Base-by-base conservation (phyloP, 345 rosid species). In the Iberis pinnata region DNA sequence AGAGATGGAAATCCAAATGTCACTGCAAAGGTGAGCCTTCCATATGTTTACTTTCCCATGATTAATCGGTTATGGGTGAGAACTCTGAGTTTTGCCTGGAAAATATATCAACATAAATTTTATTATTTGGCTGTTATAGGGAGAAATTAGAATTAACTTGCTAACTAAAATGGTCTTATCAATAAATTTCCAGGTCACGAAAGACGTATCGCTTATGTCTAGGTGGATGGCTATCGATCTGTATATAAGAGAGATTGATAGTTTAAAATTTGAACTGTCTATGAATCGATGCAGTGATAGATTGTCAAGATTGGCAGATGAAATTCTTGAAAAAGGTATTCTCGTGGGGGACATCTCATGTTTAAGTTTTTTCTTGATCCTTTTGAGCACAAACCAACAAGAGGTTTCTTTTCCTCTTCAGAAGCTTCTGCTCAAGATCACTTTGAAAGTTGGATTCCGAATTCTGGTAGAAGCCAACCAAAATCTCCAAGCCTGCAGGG, bases 181-280 rank as follows among this genome's bases (percentile, higher is more conserved):
- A n/a, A n/a, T n/a, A n/a, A n/a, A 63, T 58, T 69, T 76, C 51
- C 81, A 90, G 98, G 96, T 87, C 19, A 90, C 96, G 11, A 88
- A 82, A 64, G 95, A 87, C 70, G 95, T 90, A 41, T 82, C 95
- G 42, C 88, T 90, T 39, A 73, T 90, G 57, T 90, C 98, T 44
- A 84, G 98, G 62, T 90, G 98, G 98, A 87, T 90, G 98, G 83
- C 96, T 50, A 74, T 84, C 39, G 98, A 90, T 78, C 74, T 90
- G 39, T 87, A 87, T 70, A 80, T 82, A 50, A 71, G 95, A 59
- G 98, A 87, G 72, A 75, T 83, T 60, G 98, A 87, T 70, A 81
- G 86, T 68, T 84, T 90, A 50, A 82, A 95, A 73, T 90, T 90
- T 64, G 98, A 90, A 72, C 75, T 90, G 20, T 88, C 98, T 45